phyloP scores from a whole-genome alignment of 441 rosid genomes.

The Metrosideros polymorpha region DNA sequence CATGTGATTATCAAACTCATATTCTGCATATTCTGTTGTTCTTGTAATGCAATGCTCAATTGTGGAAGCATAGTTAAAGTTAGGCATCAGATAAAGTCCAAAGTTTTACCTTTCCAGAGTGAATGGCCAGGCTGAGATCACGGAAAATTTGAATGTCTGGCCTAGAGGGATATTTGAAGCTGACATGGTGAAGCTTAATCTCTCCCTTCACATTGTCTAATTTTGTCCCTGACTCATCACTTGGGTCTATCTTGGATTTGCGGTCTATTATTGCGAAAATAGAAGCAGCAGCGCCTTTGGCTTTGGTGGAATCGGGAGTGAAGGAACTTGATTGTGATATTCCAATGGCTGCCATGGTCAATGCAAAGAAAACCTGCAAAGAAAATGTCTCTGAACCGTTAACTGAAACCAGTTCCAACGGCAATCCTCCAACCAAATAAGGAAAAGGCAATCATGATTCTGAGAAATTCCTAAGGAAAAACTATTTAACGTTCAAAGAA shows the following conservation, averaged over 20 bases:
- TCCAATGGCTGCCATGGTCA: not conserved
- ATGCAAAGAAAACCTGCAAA: slow-evolving; percentile 5
- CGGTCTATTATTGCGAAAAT: not conserved
- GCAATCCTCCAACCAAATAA: not conserved
- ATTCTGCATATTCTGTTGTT: not conserved
- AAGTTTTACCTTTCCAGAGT: slow-evolving; percentile 4
- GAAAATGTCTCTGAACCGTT: not conserved
- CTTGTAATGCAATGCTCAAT: not conserved
- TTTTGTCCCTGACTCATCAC: not conserved
- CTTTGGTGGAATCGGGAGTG: not conserved
- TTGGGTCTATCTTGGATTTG: slow-evolving; percentile 2
- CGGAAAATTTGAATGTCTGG: slow-evolving; percentile 1
- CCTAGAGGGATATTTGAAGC: slow-evolving; percentile 6
- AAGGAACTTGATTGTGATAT: not conserved
- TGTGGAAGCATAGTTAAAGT: not conserved
- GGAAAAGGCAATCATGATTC: not conserved
- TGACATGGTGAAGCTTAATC: not conserved
- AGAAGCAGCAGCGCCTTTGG: not conserved
- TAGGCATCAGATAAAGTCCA: not conserved
- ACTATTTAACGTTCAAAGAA: not conserved
- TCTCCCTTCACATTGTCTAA: not conserved
- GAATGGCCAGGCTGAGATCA: slow-evolving; percentile 5
- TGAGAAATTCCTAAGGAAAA: not conserved
- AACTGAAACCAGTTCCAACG: not conserved
- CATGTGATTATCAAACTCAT: not conserved